phyloP scores from a whole-genome alignment of 495 filamentous ascomycete genomes.

The Lasiosphaeria ovina region DNA sequence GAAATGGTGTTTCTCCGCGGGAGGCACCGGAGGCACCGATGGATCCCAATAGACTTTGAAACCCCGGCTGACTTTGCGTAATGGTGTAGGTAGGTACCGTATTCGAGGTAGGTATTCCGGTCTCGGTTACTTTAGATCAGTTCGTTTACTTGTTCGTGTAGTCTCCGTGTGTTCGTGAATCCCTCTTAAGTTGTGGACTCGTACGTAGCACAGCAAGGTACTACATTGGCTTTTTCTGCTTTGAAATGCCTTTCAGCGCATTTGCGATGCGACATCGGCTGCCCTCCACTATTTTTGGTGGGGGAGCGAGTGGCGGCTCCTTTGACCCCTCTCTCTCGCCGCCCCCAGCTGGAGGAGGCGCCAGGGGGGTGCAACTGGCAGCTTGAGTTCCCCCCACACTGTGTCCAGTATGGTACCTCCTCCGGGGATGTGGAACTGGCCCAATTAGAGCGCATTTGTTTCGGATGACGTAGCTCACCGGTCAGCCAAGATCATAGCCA shows the following conservation, averaged over 20 bases:
- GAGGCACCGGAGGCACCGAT: no score
- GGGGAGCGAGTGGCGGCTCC: not conserved
- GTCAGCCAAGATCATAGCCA: not conserved
- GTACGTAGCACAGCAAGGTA: not conserved
- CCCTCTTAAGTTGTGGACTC: no score
- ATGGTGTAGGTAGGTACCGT: no score
- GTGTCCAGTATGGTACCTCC: not conserved
- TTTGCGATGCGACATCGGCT: slow-evolving; percentile 6
- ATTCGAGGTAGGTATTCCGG: no score
- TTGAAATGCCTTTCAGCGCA: slow-evolving; percentile 12
- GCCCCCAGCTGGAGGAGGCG: no score
- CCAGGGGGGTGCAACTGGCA: not conserved
- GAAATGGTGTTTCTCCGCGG: no score
- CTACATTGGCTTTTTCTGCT: slow-evolving; percentile 1
- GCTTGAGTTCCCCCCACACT: not conserved
- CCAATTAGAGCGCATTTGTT: not conserved
- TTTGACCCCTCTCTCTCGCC: not conserved
- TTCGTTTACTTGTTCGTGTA: no score
- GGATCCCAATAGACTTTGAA: no score
- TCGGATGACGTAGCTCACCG: not conserved
- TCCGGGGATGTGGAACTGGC: not conserved
- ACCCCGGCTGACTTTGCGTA: no score
- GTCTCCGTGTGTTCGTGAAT: no score
- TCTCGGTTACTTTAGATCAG: no score
- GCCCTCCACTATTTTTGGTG: not conserved